Percentiles rank a stretch among this genome's conserved stretches.
phyloP scores from a whole-genome alignment of 176 grass and related monocot genomes.

The Puccinellia tenuiflora region DNA sequence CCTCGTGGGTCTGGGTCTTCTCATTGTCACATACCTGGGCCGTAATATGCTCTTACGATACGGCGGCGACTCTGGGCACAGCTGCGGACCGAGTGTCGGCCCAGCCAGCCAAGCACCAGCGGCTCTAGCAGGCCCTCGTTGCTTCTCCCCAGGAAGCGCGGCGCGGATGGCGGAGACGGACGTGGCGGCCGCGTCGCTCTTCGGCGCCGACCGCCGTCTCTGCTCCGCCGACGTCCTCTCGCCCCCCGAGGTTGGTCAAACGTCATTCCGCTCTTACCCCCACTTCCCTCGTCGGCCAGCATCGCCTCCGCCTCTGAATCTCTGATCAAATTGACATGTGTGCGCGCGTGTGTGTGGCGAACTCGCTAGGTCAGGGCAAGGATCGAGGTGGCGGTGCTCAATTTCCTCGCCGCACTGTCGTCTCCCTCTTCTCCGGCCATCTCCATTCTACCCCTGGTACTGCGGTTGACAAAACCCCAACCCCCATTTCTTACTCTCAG shows the following conservation, averaged over 20 bases:
- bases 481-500: not conserved
- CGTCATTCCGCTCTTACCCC: not conserved
- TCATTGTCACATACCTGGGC: no score
- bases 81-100: no score
- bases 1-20: no score
- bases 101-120: not conserved
- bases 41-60: no score
- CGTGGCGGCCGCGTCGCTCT: slow-evolving; percentile 63
- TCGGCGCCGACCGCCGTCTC: slow-evolving; percentile 72
- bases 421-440: slow-evolving; percentile 53
- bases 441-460: slow-evolving; percentile 63
- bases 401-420: slow-evolving; percentile 59
- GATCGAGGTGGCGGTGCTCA: slow-evolving; percentile 88
- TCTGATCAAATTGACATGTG: not conserved
- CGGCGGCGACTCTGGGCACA: no score
- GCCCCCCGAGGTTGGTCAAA: slow-evolving; percentile 40
- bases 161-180: slow-evolving; percentile 27
- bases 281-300: not conserved
- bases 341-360: not conserved
- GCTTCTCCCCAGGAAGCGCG: not conserved
- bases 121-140: not conserved
- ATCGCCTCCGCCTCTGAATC: not conserved
- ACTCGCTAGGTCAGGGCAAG: slow-evolving; percentile 52
- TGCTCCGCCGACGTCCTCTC: slow-evolving; percentile 86
- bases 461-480: not conserved